phyloP scores from a whole-genome alignment of 306 rosid genomes.

The Betula pendula region DNA sequence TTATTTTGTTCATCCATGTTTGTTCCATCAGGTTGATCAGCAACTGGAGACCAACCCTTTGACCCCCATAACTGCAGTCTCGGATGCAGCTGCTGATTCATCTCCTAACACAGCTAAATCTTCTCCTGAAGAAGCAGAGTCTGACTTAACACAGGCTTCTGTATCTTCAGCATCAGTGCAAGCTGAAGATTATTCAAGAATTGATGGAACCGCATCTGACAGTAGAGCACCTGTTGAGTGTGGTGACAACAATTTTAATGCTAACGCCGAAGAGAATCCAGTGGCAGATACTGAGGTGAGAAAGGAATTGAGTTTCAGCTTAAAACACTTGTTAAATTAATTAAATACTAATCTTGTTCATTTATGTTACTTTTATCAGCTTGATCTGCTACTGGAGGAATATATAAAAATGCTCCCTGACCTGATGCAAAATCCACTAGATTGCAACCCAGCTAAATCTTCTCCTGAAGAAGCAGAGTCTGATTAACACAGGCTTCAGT shows the following conservation, averaged over 20 bases:
- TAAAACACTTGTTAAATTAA: conserved; percentile 11
- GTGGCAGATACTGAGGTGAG: conserved; percentile 40
- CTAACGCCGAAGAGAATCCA: too few species aligned
- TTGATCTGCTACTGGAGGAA: too few species aligned
- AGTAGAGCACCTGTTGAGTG: not conserved
- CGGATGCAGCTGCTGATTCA: conserved; percentile 18
- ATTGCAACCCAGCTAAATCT: conserved; percentile 6
- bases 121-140: conserved; percentile 56
- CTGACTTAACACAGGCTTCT: conserved; percentile 38
- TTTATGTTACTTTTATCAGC: conserved; percentile 36
- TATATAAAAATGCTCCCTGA: too few species aligned
- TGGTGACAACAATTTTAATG: too few species aligned
- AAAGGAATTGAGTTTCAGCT: conserved; percentile 10
- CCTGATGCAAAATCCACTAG: too few species aligned
- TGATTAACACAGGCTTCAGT: not conserved
- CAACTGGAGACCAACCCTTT: conserved; percentile 1
- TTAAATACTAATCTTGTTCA: not conserved
- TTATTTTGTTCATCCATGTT: not conserved
- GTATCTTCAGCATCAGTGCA: conserved; percentile 42
- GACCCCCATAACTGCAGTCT: not conserved
- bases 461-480: conserved; percentile 22
- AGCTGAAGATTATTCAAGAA: conserved; percentile 18
- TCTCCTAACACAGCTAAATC: conserved; percentile 41
- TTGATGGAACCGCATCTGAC: conserved; percentile 24
- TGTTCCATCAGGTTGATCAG: conserved; percentile 36